A percentile compares a stretch with the other conserved stretches of the same genome.
Evolutionary conservation across 2,329 filamentous ascomycete species (phyloP).

Genomic region (Anthostomella pinea): DNA sequence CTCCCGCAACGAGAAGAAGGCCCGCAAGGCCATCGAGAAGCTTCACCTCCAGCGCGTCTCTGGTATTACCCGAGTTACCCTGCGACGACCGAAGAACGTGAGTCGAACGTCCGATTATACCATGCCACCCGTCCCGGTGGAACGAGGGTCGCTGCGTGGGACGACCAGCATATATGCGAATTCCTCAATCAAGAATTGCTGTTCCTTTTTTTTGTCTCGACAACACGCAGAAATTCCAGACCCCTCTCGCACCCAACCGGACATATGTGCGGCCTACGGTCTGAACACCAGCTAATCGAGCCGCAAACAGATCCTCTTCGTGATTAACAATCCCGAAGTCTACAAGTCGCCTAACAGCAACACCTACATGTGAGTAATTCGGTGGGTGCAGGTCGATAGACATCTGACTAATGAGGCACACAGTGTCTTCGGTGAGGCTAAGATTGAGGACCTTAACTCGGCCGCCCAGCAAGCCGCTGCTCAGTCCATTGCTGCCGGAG

Average conservation of each 20-base stretch:
- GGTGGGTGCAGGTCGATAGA: neutral
- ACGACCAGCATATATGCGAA: too few species aligned
- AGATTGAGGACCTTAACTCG: constrained; percentile 99
- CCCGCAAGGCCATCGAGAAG: constrained; percentile 98
- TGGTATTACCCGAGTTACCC: constrained; percentile 96
- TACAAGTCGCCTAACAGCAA: constrained; percentile 99
- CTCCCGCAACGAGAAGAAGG: constrained; percentile 99
- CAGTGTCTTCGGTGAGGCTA: constrained; percentile 99
- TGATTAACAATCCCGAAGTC: constrained; percentile 99
- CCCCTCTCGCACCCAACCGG: too few species aligned
- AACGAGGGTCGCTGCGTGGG: too few species aligned
- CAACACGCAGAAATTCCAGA: too few species aligned
- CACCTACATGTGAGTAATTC: constrained; percentile 88
- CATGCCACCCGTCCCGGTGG: neutral
- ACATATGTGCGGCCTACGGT: too few species aligned
- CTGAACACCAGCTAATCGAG: constrained; percentile 5
- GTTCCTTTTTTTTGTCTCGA: too few species aligned
- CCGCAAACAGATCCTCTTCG: constrained; percentile 89
- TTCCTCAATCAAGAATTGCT: too few species aligned
- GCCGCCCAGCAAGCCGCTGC: constrained; percentile 94
- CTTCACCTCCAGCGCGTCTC: constrained; percentile 93
- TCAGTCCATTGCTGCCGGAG: constrained; percentile 83
- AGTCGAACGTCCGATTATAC: constrained; percentile 42
- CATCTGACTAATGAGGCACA: constrained; percentile 12
- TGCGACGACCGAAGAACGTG: constrained; percentile 98